Evolutionary conservation across 75 land plant genomes (phyloP), one percentile per base, ranked within the genome.

Genomic region (Cryptomeria japonica): DNA sequence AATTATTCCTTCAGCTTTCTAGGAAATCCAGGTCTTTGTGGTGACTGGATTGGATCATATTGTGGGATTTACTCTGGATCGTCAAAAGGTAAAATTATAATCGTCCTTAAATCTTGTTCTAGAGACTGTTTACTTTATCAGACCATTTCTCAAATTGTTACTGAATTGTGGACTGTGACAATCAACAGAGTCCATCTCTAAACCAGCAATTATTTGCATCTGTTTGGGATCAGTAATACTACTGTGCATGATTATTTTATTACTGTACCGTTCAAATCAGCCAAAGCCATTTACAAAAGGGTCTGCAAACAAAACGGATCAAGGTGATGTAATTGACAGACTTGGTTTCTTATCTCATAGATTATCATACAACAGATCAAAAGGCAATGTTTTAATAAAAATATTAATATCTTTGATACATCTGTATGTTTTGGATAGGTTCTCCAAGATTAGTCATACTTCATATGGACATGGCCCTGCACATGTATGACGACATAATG

Each of bases 381-480:
- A 22, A 42, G 3, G 39, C 16, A 41, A 1, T 39, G 3, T 25
- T 10, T 37, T 41, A 39, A 19, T 78, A 18, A 38, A 14, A 78
- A 38, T 8, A n/a, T n/a, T 41, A 78, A 39, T 1, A 0, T 38
- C 39, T 28, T 53, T 56, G 25, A 56, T 22, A 56, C 61, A 18
- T 19, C 61, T 56, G 83, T 41, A 25, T 80, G 31, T 80, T 28
- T 2, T 18, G 83, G 11, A 1, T 88, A 93, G 94, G 93, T 36
- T 89, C 96, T 13, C 99, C 99, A 19, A 94, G 95, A 87, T 85
- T 98, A 42, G 99, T 98, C 83, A 94, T 94, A 80, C 96, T 96
- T 86, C 92, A 96, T 93, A 97, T 96, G 97, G 96, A 97, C 82
- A 96, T 98, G 99, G 98, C 99, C 15, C 95, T 94, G 68, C 99